Evolutionary conservation across 768 basidiomycete species (phyloP).

Genomic region (Tricholoma saponaceum): DNA sequence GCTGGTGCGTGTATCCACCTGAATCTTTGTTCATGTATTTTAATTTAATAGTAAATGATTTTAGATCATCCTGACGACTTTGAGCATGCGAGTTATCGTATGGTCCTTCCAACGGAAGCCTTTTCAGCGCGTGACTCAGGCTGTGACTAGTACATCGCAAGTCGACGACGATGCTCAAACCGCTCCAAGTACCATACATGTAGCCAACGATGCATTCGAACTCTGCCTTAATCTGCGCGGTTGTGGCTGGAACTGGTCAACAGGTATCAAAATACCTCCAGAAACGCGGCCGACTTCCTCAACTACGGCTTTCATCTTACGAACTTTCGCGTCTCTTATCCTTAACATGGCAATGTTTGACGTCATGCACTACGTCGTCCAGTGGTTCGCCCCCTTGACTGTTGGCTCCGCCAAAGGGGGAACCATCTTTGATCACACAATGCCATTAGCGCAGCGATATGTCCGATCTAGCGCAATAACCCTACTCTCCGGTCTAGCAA

Average conservation of each 20-base stretch:
- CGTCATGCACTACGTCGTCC: slow-evolving; percentile 38
- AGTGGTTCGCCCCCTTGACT: slow-evolving; percentile 41
- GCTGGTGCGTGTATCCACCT: slow-evolving; percentile 29
- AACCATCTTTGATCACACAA: slow-evolving; percentile 37
- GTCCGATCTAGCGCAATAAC: slow-evolving; percentile 42
- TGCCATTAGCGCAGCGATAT: slow-evolving; percentile 32
- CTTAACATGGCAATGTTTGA: slow-evolving; percentile 39
- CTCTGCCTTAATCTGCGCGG: slow-evolving; percentile 52
- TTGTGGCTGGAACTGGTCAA: slow-evolving; percentile 58
- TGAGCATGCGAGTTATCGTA: slow-evolving; percentile 33
- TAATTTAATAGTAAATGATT: background rate
- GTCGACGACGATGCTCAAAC: slow-evolving; percentile 7
- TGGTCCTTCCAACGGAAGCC: slow-evolving; percentile 39
- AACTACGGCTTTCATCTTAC: slow-evolving; percentile 29
- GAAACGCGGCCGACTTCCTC: slow-evolving; percentile 39
- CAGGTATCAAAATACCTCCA: slow-evolving; percentile 33
- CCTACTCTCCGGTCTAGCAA: slow-evolving; percentile 34
- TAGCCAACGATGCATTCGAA: slow-evolving; percentile 42
- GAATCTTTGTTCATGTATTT: background rate
- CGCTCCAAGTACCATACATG: slow-evolving; percentile 6
- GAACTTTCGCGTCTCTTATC: slow-evolving; percentile 29
- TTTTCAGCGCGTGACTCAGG: slow-evolving; percentile 22
- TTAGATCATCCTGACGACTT: slow-evolving; percentile 33
- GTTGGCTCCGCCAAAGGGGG: slow-evolving; percentile 35
- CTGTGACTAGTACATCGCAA: slow-evolving; percentile 8